Evolutionary conservation across 2,329 filamentous ascomycete genomes (phyloP).

Genomic region (Scytalidium lignicola): DNA sequence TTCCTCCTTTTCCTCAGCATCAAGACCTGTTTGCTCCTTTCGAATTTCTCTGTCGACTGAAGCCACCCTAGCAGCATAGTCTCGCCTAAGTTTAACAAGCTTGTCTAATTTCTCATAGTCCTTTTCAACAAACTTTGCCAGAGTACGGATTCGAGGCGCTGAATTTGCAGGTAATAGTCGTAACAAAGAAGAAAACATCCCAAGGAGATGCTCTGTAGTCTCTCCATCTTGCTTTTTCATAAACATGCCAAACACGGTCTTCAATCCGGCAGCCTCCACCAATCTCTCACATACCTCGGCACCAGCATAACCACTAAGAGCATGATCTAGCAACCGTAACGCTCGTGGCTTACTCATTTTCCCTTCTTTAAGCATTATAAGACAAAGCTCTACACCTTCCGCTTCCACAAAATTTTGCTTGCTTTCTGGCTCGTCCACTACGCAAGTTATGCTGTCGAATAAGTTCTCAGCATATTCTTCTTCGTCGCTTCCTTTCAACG

Average conservation of each 20-base stretch:
- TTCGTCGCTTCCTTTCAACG: constrained; percentile 78
- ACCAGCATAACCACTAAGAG: constrained; percentile 53
- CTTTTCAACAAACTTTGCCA: constrained; percentile 95
- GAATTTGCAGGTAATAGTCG: constrained; percentile 74
- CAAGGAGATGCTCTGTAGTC: constrained; percentile 73
- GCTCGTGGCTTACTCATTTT: constrained; percentile 77
- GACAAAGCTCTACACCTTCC: constrained; percentile 84
- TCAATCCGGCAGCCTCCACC: constrained; percentile 79
- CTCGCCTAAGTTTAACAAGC: constrained; percentile 64
- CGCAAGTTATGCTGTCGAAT: constrained; percentile 79
- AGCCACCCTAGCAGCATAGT: constrained; percentile 60
- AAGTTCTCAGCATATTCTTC: constrained; percentile 94
- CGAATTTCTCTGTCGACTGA: constrained; percentile 60
- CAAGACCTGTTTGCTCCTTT: constrained; percentile 47
- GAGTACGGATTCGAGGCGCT: constrained; percentile 69
- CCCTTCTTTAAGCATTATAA: constrained; percentile 88
- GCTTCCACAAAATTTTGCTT: constrained; percentile 81
- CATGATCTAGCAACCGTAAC: constrained; percentile 80
- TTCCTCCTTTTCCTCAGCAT: constrained; percentile 54
- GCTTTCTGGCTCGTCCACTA: constrained; percentile 69
- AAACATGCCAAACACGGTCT: constrained; percentile 79
- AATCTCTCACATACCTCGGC: constrained; percentile 66
- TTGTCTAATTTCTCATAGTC: constrained; percentile 80
- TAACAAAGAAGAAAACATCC: constrained; percentile 79
- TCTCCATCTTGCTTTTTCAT: constrained; percentile 72